Base-by-base conservation (phyloP, 169 alveolate genomes). In the Cryptosporidium sp. region DNA sequence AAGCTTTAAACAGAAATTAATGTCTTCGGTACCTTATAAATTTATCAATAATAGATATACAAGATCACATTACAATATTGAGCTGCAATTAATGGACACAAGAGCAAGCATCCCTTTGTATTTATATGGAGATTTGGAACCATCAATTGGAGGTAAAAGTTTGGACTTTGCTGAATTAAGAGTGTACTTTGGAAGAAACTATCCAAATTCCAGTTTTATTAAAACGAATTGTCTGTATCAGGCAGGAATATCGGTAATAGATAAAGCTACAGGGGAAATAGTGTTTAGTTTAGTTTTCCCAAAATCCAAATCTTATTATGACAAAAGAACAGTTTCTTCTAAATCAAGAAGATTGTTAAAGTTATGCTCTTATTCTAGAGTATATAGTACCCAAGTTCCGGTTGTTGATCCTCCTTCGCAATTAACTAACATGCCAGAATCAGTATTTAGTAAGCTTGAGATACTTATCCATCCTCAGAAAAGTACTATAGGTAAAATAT, bases 311-410 rank as follows among this genome's bases (percentile, higher is more conserved):
- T 55, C 86, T 23, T 74, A 59, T 41, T 74, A 74, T 74, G 71
- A 74, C 7, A 51, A 21, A 21, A 74, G 43, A 31, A 10, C n/a
- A 12, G 10, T 37, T 52, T 37, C 33, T 52, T 37, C 33, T 6
- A 74, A 74, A 41, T 58, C 52, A 2, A 74, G n/a, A 35, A 58
- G 65, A 61, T 37, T 74, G 14, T 14, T 74, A 4, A 74, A 39
- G 18, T 58, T 74, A n/a, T 74, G 71, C 35, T 74, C 86, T 12
- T 74, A 35, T 74, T 31, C 86, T 29, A 52, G 86, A 74, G 37
- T 74, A 12, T 74, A 74, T 74, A 69, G 86, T 18, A 61, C 43
- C 8, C 86, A 74, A 48, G 86, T 74, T 61, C 86, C 86, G 0
- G 58, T 74, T 16, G 18, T 74, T 12, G 86, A 74, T 52, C 86